Base-by-base conservation (phyloP, 2,329 filamentous ascomycete genomes). In the Curvularia sp. region DNA sequence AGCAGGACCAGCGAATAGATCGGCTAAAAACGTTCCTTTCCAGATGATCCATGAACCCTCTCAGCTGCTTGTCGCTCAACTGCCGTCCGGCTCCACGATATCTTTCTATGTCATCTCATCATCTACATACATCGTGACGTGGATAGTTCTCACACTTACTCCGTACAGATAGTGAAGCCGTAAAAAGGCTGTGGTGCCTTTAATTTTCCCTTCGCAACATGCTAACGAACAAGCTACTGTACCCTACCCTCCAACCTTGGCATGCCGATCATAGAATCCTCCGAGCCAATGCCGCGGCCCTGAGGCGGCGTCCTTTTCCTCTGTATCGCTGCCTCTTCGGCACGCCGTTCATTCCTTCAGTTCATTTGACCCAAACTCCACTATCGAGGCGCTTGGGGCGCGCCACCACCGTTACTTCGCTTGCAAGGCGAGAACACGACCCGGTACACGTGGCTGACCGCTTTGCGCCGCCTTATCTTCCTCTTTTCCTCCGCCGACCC, bases 181-280 rank as follows among this genome's bases (percentile, higher is more conserved):
- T 2, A 38, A 15, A 5, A 38, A 38, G 6, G 35, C 7, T 1
- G n/a, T 4, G 15, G n/a, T 4, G 15, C 35, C 35, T 18, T 9
- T 10, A 1, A 7, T 38, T 18, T 18, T 18, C 3, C 30, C 10
- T 15, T 38, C 5, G 7, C 35, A 38, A 38, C 7, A 38, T 38
- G 15, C 35, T 18, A 38, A 38, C 15, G 35, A 38, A 38, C 15
- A 38, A 38, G 35, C 35, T 18, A 38, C n/a, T 20, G 12, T 33
- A 13, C 28, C 9, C 20, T 33, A 48, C 26, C n/a, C 5, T 24
- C 13, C 15, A 39, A 28, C 13, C 48, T 35, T 39, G 33, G 35
- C 33, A 20, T 38, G 48, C 48, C 48, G 48, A 50, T 50, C 48
- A 50, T 28, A 38, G 33, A 50, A 50, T 28, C 48, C 48, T 50